phyloP scores from a whole-genome alignment of 768 basidiomycete genomes.

The Hydnomerulius pinastri region DNA sequence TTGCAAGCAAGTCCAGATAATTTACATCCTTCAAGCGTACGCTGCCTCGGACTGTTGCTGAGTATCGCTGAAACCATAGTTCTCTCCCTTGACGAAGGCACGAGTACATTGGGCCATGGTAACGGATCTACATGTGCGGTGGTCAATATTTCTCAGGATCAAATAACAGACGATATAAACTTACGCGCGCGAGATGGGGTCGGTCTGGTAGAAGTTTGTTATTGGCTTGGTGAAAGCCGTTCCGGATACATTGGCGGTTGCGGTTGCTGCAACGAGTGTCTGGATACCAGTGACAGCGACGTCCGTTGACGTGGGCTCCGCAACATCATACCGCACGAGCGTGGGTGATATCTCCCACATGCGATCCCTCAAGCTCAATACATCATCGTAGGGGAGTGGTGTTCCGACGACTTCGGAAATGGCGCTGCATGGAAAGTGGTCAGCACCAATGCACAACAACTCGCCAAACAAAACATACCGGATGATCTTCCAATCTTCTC shows the following conservation, averaged over 20 bases:
- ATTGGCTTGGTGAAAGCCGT: constrained; percentile 77
- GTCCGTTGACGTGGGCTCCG: constrained; percentile 75
- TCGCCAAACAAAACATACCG: constrained; percentile 49
- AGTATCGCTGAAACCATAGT: constrained; percentile 53
- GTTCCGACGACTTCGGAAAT: constrained; percentile 83
- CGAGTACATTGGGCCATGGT: constrained; percentile 96
- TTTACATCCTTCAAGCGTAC: constrained; percentile 37
- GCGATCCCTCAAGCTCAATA: constrained; percentile 80
- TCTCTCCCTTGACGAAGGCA: constrained; percentile 78
- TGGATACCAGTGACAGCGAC: constrained; percentile 72
- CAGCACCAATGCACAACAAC: not conserved
- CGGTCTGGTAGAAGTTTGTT: constrained; percentile 93
- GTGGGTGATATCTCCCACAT: constrained; percentile 97
- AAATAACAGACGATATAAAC: constrained; percentile 35
- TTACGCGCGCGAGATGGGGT: constrained; percentile 90
- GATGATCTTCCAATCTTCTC: constrained; percentile 98
- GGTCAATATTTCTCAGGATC: not conserved
- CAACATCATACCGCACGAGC: constrained; percentile 79
- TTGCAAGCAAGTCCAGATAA: not conserved
- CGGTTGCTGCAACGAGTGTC: constrained; percentile 51
- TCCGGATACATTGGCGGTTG: constrained; percentile 56
- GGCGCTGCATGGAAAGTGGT: constrained; percentile 51
- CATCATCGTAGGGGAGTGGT: constrained; percentile 88
- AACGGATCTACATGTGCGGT: constrained; percentile 63
- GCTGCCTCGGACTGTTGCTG: constrained; percentile 47